Base-by-base conservation (phyloP, 352 stramenopile species). In the Globisporangium parvum region DNA sequence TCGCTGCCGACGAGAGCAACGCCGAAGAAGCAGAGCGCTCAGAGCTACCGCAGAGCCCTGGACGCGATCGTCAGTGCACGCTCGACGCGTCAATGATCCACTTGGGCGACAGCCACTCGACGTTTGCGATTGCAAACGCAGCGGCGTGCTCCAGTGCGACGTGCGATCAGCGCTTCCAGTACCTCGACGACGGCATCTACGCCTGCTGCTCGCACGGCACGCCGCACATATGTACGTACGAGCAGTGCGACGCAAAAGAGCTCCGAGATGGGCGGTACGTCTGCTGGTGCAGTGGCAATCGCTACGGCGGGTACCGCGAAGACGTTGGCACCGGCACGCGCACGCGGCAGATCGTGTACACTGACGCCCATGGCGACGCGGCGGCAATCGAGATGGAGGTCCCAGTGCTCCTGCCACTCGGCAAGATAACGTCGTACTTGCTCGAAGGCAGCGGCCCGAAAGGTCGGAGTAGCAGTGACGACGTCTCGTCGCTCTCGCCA, bases 341-440 rank as follows among this genome's bases (percentile, higher is more conserved):
- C 51, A 84, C 65, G 17, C 77, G 81, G 26, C 69, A 73, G 33
- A 40, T 91, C 15, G 53, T 88, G 45, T 91, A 79, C 55, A 78
- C 73, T 28, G 72, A 85, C 50, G 53, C 59, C 0, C 66, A 85
- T 21, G 78, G 78, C 8, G 75, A 87, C 23, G 65, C 71, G 12
- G 74, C 39, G 23, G 65, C 66, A 1, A 71, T 91, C 28, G 77
- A 89, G 23, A 91, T 91, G 77, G 81, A 91, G 41, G 78, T 91
- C 10, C 81, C 81, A 0, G 70, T 87, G 10, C 63, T 86, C 52
- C 52, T 91, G 18, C 81, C 81, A 0, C 55, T 91, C 2, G 81
- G 81, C 6, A 67, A 83, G 49, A 77, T 75, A 50, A 78, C 75
- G n/a, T 67, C 54, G 21, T 87, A 84, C 59, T 48, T 91, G 21